Percentiles rank a stretch among this genome's conserved stretches.
phyloP scores from a whole-genome alignment of 257 asterid species.

The Euphrasia confusa region DNA sequence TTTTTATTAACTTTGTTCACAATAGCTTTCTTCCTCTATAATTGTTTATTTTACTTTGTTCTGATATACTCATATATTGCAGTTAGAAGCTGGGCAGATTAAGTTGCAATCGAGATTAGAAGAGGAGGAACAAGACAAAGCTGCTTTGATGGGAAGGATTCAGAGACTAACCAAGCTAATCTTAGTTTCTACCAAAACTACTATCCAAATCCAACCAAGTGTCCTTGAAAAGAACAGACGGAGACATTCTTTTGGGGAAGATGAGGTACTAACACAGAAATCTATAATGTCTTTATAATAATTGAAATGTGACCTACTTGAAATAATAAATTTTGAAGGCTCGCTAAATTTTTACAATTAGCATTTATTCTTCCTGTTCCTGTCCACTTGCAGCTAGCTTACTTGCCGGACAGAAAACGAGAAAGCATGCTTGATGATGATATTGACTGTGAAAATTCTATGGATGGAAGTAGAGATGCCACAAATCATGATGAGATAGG shows the following conservation, averaged over 20 bases:
- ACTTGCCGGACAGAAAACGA: slow-evolving; percentile 81
- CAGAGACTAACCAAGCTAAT: slow-evolving; percentile 81
- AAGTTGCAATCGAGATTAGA: slow-evolving; percentile 80
- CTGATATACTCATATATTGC: slow-evolving; percentile 28
- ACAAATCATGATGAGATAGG: slow-evolving; percentile 58
- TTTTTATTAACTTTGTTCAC: slow-evolving; percentile 5
- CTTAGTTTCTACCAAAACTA: slow-evolving; percentile 73
- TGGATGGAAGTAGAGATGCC: slow-evolving; percentile 47
- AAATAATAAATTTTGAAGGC: slow-evolving; percentile 17
- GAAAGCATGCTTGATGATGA: slow-evolving; percentile 55
- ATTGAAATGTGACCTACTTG: slow-evolving; percentile 7
- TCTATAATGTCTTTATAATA: slow-evolving; percentile 15
- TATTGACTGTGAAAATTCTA: slow-evolving; percentile 48
- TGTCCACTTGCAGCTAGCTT: slow-evolving; percentile 59
- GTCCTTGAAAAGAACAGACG: slow-evolving; percentile 49
- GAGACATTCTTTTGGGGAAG: slow-evolving; percentile 85
- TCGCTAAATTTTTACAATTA: slow-evolving; percentile 1
- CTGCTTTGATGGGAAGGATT: slow-evolving; percentile 88
- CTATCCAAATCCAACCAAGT: slow-evolving; percentile 45
- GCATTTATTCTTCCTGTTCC: slow-evolving; percentile 21
- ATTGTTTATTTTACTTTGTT: slow-evolving; percentile 10
- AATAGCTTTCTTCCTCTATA: slow-evolving; percentile 8
- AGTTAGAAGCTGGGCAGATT: slow-evolving; percentile 85
- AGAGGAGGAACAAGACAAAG: slow-evolving; percentile 89
- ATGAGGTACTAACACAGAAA: slow-evolving; percentile 49